These are phyloP conservation scores for Prunus dulcis DNA, from an alignment of 306 rosid species.

Conservation along the genomic window DNA sequence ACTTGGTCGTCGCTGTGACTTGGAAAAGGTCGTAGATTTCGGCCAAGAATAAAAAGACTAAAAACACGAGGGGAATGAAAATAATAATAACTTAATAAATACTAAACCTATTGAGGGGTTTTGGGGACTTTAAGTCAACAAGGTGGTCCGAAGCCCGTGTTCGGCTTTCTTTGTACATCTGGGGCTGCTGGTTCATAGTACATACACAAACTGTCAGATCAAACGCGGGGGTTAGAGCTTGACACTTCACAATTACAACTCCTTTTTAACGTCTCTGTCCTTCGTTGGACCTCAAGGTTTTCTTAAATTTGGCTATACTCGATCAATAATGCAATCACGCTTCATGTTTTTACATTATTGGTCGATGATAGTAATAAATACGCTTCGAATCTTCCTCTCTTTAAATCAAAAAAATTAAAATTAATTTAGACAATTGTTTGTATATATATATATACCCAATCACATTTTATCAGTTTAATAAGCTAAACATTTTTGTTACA, in stretches of 20 bases:
- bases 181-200: not conserved
- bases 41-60: not conserved
- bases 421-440: too few species aligned
- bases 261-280: not conserved
- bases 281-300: too few species aligned
- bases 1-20: conserved; percentile 3
- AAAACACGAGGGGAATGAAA: too few species aligned
- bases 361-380: too few species aligned
- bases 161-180: conserved; percentile 11
- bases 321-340: too few species aligned
- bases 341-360: too few species aligned
- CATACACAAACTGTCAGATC: not conserved
- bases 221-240: not conserved
- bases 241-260: not conserved
- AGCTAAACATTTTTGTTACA: not conserved
- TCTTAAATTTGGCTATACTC: too few species aligned
- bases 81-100: too few species aligned
- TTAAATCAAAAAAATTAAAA: too few species aligned
- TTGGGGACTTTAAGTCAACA: not conserved
- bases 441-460: not conserved
- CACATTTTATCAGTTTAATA: not conserved
- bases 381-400: too few species aligned
- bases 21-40: not conserved
- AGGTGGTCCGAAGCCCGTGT: not conserved
- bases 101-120: too few species aligned